phyloP scores from a whole-genome alignment of 176 grass and related monocot species.

The Saccharum spontaneum region DNA sequence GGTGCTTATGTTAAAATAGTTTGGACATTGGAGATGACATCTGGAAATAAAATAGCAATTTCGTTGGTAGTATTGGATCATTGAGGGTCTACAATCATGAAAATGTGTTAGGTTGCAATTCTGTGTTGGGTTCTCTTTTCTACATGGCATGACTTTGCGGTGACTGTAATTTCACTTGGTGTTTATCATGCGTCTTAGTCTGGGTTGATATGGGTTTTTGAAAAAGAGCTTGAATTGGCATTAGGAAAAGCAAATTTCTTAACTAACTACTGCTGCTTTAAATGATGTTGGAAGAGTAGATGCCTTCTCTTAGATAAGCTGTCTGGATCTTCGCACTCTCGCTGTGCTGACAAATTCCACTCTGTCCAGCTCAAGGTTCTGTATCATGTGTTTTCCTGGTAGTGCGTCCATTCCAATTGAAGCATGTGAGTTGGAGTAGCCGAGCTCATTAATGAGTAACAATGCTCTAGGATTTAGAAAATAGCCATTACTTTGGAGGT shows the following conservation, averaged over 20 bases:
- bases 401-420: too few relatives aligned
- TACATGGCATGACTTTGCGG: neutral
- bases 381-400: conserved; percentile 20
- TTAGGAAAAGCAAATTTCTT: conserved; percentile 2
- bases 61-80: neutral
- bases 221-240: neutral
- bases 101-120: neutral
- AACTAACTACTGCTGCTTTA: neutral
- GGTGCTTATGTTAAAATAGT: neutral
- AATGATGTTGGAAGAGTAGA: conserved; percentile 36
- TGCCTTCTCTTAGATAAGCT: conserved; percentile 72
- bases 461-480: too few relatives aligned
- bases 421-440: too few relatives aligned
- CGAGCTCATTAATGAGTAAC: too few relatives aligned
- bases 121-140: neutral
- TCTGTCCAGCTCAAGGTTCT: conserved; percentile 77
- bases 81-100: neutral
- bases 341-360: conserved; percentile 80
- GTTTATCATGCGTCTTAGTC: neutral
- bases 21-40: neutral
- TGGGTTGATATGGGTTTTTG: neutral
- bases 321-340: conserved; percentile 67
- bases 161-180: neutral
- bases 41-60: neutral
- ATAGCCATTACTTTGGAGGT: too few relatives aligned